Percentiles rank a stretch among this genome's conserved stretches.
Evolutionary conservation across 129 eudicot genomes (phyloP).

Genomic region (Glebionis coronaria): DNA sequence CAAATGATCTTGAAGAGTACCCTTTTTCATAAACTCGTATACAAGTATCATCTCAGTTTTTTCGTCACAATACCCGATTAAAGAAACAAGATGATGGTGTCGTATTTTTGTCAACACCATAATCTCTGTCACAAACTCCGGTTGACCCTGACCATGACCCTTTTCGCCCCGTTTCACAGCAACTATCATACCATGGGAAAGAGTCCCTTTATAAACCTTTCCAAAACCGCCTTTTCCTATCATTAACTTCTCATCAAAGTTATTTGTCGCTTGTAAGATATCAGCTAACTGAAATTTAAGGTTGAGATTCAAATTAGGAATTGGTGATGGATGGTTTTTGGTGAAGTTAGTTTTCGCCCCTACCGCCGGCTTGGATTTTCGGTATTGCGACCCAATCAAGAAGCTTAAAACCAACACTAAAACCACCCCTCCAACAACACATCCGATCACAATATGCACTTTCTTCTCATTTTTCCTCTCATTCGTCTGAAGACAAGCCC

Average conservation of each 20-base stretch:
- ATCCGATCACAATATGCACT: constrained; percentile 12
- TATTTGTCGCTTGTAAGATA: constrained; percentile 43
- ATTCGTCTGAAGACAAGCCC: background rate
- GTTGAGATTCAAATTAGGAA: constrained; percentile 32
- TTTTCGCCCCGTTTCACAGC: constrained; percentile 93
- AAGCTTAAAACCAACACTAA: constrained; percentile 26
- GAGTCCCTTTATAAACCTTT: constrained; percentile 51
- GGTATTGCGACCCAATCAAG: constrained; percentile 16
- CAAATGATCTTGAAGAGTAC: constrained; percentile 74
- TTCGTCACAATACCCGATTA: constrained; percentile 93
- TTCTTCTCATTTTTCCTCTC: background rate
- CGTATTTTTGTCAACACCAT: constrained; percentile 80
- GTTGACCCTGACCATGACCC: constrained; percentile 72
- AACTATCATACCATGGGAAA: constrained; percentile 56
- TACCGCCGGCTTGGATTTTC: constrained; percentile 28
- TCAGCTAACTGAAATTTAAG: constrained; percentile 43
- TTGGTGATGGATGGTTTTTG: constrained; percentile 23
- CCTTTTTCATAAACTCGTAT: constrained; percentile 90
- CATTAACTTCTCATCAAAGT: constrained; percentile 39
- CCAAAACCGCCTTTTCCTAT: constrained; percentile 82
- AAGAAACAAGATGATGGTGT: constrained; percentile 79
- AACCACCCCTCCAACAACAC: constrained; percentile 36
- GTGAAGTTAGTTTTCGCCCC: constrained; percentile 20
- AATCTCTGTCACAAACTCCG: constrained; percentile 80
- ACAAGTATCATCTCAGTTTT: constrained; percentile 77